phyloP scores from a whole-genome alignment of 106 monocot genomes.

The Acorus gramineus region DNA sequence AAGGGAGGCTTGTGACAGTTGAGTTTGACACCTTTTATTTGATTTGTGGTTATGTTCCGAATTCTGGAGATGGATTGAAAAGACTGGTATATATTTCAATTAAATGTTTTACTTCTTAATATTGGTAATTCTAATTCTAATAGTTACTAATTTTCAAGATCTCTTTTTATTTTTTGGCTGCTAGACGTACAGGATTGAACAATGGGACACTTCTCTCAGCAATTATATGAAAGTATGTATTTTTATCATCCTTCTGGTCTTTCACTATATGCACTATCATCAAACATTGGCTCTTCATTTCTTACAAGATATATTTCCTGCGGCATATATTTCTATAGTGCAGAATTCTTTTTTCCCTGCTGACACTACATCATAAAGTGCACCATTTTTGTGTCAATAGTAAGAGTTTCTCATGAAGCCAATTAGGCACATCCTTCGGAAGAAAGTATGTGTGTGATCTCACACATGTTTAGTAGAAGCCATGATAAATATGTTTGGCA shows the following conservation, averaged over 20 bases:
- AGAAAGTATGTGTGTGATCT: too few species aligned
- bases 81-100: constrained; percentile 53
- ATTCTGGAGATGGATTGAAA: constrained; percentile 73
- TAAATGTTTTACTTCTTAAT: neutral
- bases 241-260: neutral
- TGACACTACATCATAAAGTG: too few species aligned
- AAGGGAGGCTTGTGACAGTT: constrained; percentile 24
- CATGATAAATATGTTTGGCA: too few species aligned
- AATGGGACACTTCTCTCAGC: constrained; percentile 85
- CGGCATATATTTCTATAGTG: too few species aligned
- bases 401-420: too few species aligned
- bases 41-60: constrained; percentile 21
- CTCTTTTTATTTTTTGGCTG: constrained; percentile 4
- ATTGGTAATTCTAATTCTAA: neutral
- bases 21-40: constrained; percentile 27
- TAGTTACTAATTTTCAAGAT: neutral
- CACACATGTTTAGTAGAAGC: too few species aligned
- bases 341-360: too few species aligned
- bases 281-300: too few species aligned
- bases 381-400: too few species aligned
- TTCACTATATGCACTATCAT: neutral
- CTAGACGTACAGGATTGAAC: constrained; percentile 70
- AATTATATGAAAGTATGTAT: constrained; percentile 78
- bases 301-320: too few species aligned
- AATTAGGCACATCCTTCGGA: too few species aligned